These are phyloP conservation scores for Tetracladium setigerum DNA, from an alignment of 495 filamentous ascomycete genomes.

Conservation along the genomic window DNA sequence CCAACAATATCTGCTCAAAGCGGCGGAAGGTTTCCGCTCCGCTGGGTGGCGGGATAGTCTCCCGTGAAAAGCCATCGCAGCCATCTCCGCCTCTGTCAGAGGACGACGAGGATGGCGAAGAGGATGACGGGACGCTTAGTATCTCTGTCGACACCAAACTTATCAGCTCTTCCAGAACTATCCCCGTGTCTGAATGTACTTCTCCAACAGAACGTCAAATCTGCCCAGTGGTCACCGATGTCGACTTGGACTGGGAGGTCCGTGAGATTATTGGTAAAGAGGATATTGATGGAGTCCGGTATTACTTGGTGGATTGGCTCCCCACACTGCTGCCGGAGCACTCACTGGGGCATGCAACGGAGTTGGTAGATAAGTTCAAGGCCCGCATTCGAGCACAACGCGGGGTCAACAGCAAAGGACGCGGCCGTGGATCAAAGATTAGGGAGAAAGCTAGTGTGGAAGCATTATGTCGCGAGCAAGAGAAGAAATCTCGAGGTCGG, in stretches of 20 bases:
- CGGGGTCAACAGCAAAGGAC: slow-evolving; percentile 1
- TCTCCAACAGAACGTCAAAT: too few species aligned
- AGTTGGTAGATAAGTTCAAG: slow-evolving; percentile 17
- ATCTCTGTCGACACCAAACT: too few species aligned
- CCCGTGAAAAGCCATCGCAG: neutral
- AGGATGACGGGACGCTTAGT: too few species aligned
- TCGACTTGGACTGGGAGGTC: slow-evolving; percentile 9
- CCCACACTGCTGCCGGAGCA: slow-evolving; percentile 7
- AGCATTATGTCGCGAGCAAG: slow-evolving; percentile 1
- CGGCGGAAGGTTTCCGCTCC: neutral
- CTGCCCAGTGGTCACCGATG: neutral
- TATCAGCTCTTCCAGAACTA: too few species aligned
- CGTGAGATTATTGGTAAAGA: slow-evolving; percentile 13
- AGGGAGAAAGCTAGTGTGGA: neutral
- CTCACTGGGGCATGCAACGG: slow-evolving; percentile 13
- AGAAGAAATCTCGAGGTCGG: slow-evolving; percentile 3
- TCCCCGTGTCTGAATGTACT: too few species aligned
- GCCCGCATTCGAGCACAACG: slow-evolving; percentile 6
- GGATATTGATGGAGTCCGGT: slow-evolving; percentile 12
- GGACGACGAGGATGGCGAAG: neutral
- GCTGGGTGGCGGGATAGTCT: too few species aligned
- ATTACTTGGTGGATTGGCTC: slow-evolving; percentile 13
- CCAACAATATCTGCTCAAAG: neutral
- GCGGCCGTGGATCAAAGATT: slow-evolving; percentile 1
- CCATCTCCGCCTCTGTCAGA: neutral